Evolutionary conservation across 345 rosid species (phyloP), one percentile per base, ranked within the genome.

Genomic region (Cardamine chenopodiifolia): DNA sequence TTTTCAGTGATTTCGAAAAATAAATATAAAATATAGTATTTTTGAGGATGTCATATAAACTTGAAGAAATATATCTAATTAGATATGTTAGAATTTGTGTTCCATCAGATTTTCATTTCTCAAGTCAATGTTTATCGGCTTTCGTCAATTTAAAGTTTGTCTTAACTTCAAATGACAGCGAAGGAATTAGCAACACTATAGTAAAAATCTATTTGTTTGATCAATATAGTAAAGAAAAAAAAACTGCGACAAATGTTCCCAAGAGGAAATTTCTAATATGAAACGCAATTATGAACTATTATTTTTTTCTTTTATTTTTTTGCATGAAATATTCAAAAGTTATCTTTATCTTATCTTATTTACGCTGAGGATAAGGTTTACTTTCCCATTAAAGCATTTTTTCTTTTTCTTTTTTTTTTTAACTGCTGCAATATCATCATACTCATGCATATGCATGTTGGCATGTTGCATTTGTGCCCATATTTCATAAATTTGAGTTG

Each of bases 381-480:
- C 26, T 25, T 25, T 25, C 26, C 53, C 44, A 56, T 29, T 39
- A 20, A 58, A 31, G 35, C 66, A 1, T 23, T 20, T 31, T 40
- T n/a, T n/a, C n/a, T n/a, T n/a, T n/a, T n/a, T n/a, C n/a, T n/a
- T 14, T 7, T 32, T 58, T 70, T 70, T n/a, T n/a, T n/a, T n/a
- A 31, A 59, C 49, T 39, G 45, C 17, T 32, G 34, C 66, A 60
- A 7, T 60, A 48, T 70, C 66, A 70, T n/a, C n/a, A n/a, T 60
- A 34, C 47, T 68, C 17, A 40, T 48, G 37, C 48, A n/a, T 20
- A n/a, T n/a, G n/a, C 74, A 70, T 45, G 66, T 70, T 32, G 74
- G 66, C 66, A 48, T 71, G 67, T 59, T 70, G 57, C 48, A 32
- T 47, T 40, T 56, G 19, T 18, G 44, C 44, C 26, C 45, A 52